Evolutionary conservation across 73 alveolate species (phyloP).

Genomic region (Uronychia binucleata): DNA sequence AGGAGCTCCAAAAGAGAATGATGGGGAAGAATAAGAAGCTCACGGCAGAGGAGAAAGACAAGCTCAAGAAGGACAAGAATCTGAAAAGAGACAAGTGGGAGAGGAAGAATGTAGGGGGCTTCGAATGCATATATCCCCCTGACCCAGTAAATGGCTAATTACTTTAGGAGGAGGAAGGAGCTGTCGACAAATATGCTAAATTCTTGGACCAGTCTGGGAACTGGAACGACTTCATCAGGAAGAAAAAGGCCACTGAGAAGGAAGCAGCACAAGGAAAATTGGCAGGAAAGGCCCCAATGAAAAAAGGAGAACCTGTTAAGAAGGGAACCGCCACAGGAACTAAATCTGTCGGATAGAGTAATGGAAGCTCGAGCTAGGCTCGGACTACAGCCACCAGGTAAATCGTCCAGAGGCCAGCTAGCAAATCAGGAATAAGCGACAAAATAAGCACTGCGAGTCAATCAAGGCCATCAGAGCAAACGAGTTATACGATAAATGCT

Average conservation of each 20-base stretch:
- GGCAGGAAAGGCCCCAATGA: not conserved
- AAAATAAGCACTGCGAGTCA: no score
- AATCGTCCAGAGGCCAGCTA: no score
- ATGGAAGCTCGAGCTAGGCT: no score
- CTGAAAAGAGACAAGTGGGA: not conserved
- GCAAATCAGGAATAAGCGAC: no score
- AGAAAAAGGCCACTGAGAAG: not conserved
- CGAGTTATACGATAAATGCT: no score
- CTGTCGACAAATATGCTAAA: not conserved
- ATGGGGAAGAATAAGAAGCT: not conserved
- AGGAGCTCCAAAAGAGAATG: not conserved
- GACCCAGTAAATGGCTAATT: not conserved
- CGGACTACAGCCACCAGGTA: no score
- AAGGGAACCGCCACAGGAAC: not conserved
- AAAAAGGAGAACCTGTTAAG: not conserved
- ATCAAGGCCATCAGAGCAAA: no score
- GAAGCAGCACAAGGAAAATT: not conserved
- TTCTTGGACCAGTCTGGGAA: not conserved
- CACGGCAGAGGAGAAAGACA: not conserved
- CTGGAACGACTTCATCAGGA: not conserved
- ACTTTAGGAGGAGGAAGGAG: not conserved
- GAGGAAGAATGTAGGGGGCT: not conserved
- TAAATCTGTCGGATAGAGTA: no score
- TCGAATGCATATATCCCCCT: not conserved
- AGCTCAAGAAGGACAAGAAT: not conserved